Evolutionary conservation across 2,329 filamentous ascomycete species (phyloP).

Genomic region (Pochonia chlamydosporia): DNA sequence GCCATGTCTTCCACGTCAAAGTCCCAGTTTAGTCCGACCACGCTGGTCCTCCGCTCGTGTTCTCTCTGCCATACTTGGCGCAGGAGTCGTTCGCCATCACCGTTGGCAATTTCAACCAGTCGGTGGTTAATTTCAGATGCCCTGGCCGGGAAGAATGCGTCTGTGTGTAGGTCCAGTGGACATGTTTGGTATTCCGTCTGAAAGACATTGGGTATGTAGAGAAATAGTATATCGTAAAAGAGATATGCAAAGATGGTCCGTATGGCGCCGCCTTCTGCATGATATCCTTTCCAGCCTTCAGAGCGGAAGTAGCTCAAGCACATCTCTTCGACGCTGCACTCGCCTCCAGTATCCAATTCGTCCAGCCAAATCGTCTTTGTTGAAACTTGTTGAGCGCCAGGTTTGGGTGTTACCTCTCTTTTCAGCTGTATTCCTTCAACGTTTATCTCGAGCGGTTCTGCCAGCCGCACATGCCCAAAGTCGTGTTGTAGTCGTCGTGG

Average conservation of each 20-base stretch:
- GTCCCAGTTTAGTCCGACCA: constrained; percentile 89
- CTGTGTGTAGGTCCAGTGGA: constrained; percentile 86
- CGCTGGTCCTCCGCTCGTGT: constrained; percentile 66
- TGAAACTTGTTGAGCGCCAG: constrained; percentile 36
- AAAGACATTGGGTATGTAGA: constrained; percentile 94
- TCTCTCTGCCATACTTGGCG: constrained; percentile 63
- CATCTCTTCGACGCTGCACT: constrained; percentile 91
- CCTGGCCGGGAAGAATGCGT: constrained; percentile 83
- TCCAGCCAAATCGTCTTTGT: constrained; percentile 87
- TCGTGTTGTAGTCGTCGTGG: constrained; percentile 85
- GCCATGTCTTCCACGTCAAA: constrained; percentile 73
- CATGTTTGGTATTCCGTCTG: constrained; percentile 94
- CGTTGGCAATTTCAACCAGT: constrained; percentile 82
- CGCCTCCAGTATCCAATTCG: constrained; percentile 58
- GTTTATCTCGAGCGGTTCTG: constrained; percentile 67
- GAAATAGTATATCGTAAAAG: constrained; percentile 88
- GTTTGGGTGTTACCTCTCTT: constrained; percentile 42
- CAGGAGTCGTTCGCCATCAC: constrained; percentile 63
- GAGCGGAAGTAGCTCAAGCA: constrained; percentile 80
- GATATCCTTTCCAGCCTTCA: constrained; percentile 89
- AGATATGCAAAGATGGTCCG: constrained; percentile 88
- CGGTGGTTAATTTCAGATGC: constrained; percentile 84
- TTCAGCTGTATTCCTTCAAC: constrained; percentile 76
- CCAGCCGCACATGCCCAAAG: constrained; percentile 78
- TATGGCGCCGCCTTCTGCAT: constrained; percentile 85